Conservation (phyloP, 2,329 filamentous ascomycete species). For the Didymella glomerata region DNA sequence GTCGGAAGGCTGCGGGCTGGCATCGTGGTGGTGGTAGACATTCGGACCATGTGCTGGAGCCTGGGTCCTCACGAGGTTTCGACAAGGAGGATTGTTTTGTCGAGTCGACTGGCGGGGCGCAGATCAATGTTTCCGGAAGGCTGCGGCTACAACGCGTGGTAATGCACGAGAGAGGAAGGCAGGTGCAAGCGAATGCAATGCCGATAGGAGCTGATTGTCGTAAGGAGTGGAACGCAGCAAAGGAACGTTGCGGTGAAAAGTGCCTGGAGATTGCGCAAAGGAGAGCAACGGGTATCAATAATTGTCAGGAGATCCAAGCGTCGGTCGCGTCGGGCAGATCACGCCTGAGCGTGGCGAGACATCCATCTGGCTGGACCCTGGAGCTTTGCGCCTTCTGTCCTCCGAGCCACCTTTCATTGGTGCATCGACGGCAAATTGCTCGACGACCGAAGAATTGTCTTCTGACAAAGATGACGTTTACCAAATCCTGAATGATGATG, state of each 20-base stretch:
- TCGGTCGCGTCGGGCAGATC: conserved; percentile 22
- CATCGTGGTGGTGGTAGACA: conserved; percentile 66
- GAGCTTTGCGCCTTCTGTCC: conserved; percentile 9
- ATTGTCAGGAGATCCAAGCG: conserved; percentile 24
- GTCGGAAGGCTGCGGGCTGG: conserved; percentile 83
- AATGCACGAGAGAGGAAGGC: not conserved
- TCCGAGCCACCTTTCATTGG: conserved; percentile 13
- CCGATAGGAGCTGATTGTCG: not conserved
- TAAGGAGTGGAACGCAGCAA: conserved; percentile 9
- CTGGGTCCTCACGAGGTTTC: not conserved
- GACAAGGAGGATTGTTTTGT: not conserved
- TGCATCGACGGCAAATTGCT: conserved; percentile 1
- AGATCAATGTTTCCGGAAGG: not conserved
- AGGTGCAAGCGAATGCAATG: not conserved
- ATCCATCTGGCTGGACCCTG: conserved; percentile 9
- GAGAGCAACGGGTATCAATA: conserved; percentile 9
- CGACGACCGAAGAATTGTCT: not conserved
- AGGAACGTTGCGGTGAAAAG: conserved; percentile 9
- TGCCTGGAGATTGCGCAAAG: conserved; percentile 17
- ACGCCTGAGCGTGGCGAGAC: conserved; percentile 23
- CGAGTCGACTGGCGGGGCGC: conserved; percentile 3
- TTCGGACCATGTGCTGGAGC: conserved; percentile 8
- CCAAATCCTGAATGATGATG: not conserved
- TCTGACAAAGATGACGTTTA: not conserved
- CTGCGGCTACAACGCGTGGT: conserved; percentile 1